Evolutionary conservation across 2,329 filamentous ascomycete species (phyloP), one percentile per base, ranked within the genome.

Genomic region (Chrysoporthe austroafricana): DNA sequence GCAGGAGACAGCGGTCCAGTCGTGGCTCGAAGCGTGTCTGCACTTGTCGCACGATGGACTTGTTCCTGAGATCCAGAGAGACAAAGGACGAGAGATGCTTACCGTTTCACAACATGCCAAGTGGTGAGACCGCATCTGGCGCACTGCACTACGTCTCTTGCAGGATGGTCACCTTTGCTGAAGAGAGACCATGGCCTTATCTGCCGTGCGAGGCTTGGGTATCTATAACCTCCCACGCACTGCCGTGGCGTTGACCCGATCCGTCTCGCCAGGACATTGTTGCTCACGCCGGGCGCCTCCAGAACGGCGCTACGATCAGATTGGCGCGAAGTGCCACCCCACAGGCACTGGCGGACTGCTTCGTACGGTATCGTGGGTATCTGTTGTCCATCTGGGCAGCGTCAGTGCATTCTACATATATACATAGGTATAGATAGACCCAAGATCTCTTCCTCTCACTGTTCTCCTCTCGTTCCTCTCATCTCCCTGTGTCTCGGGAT

Each of bases 261-360:
- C 26, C 43, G 63, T 21, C 63, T 64, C 63, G 63, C 63, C 63
- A 54, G 32, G 32, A 14, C 14, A 32, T 32, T 44, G 42, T 61
- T 32, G 43, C 59, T 61, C 59, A 61, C 21, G 26, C 43, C 59
- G 59, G 5, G 9, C 59, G 13, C 9, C 5, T n/a, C 59, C 42
- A 48, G 26, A 32, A 48, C 42, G 6, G 13, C 59, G 36, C 59
- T 34, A 61, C 57, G 36, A 26, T 43, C n/a, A 39, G 13, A 60
- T 9, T 9, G 57, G 36, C n/a, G 39, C 57, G 13, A n/a, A 39
- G 4, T 9, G 13, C 13, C 32, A 57, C 54, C n/a, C 3, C 2
- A 58, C 56, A 58, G 14, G 16, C 9, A 58, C 11, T 42, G 56
- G 2, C 16, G 1, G 3, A 32, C 8, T 16, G 18, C 32, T 57